Evolutionary conservation across 495 filamentous ascomycete genomes (phyloP).

Genomic region (Penicillium taxi): DNA sequence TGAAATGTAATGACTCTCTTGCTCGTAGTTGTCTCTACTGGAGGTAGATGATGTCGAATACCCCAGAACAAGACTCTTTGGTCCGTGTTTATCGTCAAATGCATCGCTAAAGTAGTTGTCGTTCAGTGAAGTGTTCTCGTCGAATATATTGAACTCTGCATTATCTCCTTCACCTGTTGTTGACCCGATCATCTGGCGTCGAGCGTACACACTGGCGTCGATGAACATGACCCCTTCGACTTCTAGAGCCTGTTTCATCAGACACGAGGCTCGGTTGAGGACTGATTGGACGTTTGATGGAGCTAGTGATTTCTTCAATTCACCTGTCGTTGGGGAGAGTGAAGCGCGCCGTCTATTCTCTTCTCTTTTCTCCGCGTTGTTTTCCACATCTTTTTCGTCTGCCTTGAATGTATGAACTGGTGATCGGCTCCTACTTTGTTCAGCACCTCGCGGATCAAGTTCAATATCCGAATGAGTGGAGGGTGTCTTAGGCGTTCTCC

Average conservation of each 20-base stretch:
- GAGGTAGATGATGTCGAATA: slow-evolving; percentile 16
- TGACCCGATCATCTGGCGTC: slow-evolving; percentile 13
- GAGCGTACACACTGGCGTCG: slow-evolving; percentile 19
- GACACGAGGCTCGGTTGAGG: slow-evolving; percentile 13
- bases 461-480: too few species aligned
- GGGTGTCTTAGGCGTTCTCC: too few species aligned
- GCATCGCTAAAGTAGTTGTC: neutral
- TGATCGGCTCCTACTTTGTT: slow-evolving; percentile 4
- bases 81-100: slow-evolving; percentile 2
- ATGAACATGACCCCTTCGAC: slow-evolving; percentile 21
- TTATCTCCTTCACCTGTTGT: neutral
- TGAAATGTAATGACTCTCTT: slow-evolving; percentile 19
- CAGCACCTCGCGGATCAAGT: neutral
- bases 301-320: slow-evolving; percentile 15
- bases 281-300: slow-evolving; percentile 16
- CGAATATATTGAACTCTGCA: neutral
- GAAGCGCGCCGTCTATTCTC: slow-evolving; percentile 12
- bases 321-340: slow-evolving; percentile 17
- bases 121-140: neutral
- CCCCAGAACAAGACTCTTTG: slow-evolving; percentile 17
- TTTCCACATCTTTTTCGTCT: neutral
- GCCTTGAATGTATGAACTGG: slow-evolving; percentile 11
- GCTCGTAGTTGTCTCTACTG: slow-evolving; percentile 3
- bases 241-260: slow-evolving; percentile 23
- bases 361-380: neutral